Evolutionary conservation across 106 monocot species (phyloP).

Genomic region (Dendrobium huoshanense): DNA sequence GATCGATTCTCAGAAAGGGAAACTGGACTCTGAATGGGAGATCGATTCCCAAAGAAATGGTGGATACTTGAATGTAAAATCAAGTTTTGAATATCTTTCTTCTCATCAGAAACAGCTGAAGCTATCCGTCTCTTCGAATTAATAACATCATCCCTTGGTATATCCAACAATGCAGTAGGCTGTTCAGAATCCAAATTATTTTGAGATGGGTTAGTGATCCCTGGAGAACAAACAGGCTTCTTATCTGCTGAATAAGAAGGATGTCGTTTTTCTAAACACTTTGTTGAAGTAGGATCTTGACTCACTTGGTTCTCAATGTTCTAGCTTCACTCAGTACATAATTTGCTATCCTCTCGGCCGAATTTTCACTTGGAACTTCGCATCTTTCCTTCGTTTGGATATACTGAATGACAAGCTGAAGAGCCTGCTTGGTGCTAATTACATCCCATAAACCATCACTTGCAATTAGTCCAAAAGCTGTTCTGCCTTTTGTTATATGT

Average conservation of each 20-base stretch:
- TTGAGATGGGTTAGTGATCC: conserved; percentile 3
- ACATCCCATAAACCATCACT: conserved; percentile 99
- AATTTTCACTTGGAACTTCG: conserved; percentile 13
- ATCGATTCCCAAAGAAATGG: too few species aligned
- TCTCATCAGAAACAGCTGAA: conserved; percentile 6
- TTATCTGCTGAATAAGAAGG: conserved; percentile 8
- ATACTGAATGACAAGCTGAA: conserved; percentile 41
- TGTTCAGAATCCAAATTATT: conserved; percentile 15
- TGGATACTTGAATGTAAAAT: conserved; percentile 9
- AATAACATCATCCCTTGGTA: conserved; percentile 13
- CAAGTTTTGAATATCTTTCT: conserved; percentile 18
- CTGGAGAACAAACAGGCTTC: conserved; percentile 6
- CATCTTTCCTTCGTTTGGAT: conserved; percentile 44
- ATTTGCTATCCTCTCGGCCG: conserved; percentile 50
- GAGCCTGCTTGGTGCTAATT: conserved; percentile 60
- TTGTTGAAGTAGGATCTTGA: conserved; percentile 26
- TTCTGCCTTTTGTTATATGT: conserved; percentile 39
- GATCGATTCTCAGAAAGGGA: too few species aligned
- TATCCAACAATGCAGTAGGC: conserved; percentile 14
- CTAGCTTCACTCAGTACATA: conserved; percentile 61
- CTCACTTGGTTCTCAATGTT: conserved; percentile 41
- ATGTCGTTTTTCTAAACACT: conserved; percentile 8
- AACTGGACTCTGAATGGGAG: too few species aligned
- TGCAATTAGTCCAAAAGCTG: conserved; percentile 73
- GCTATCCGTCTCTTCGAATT: conserved; percentile 9